Base-by-base conservation (phyloP, 75 land plant genomes). In the Cupressus sempervirens region DNA sequence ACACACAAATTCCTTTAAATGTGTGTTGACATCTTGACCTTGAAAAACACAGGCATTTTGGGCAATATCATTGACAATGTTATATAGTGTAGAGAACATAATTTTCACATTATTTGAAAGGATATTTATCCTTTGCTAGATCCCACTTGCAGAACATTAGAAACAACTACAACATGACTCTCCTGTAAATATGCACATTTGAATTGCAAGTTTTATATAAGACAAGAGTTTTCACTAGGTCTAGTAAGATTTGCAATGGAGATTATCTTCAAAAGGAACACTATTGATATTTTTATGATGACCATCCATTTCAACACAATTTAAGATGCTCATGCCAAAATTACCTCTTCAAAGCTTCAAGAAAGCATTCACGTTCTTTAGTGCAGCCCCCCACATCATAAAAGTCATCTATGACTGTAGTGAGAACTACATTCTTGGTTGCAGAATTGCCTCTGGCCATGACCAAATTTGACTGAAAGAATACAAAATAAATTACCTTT, bases 361-460 rank as follows among this genome's bases (percentile, higher is more conserved):
- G 84, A 73, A 98, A 91, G 73, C 86, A 82, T 12, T 65, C 35
- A n/a, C 91, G 84, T 86, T 98, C 99, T 76, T 91, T 88, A 54
- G 82, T 65, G 10, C 97, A 91, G 38, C 98, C 92, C 50, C 90
- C 93, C 79, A 87, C 85, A 85, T 96, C 95, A 89, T 91, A 98
- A 87, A 93, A 98, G 79, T 98, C 99, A 87, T 96, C 95, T 52
- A 98, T 89, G 20, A 93, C 91, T 18, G 98, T 93, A 13, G 94
- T 91, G 46, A 98, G 89, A 4, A 98, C 90, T 30, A 84, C 91
- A 85, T 89, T 89, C 82, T 90, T 94, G 26, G 97, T 90, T n/a
- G n/a, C n/a, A n/a, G n/a, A n/a, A n/a, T n/a, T n/a, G n/a, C n/a
- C n/a, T n/a, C n/a, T n/a, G n/a, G n/a, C n/a, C n/a, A n/a, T n/a